Conservation (phyloP, 257 asterid species). For the Plectranthus barbatus region DNA sequence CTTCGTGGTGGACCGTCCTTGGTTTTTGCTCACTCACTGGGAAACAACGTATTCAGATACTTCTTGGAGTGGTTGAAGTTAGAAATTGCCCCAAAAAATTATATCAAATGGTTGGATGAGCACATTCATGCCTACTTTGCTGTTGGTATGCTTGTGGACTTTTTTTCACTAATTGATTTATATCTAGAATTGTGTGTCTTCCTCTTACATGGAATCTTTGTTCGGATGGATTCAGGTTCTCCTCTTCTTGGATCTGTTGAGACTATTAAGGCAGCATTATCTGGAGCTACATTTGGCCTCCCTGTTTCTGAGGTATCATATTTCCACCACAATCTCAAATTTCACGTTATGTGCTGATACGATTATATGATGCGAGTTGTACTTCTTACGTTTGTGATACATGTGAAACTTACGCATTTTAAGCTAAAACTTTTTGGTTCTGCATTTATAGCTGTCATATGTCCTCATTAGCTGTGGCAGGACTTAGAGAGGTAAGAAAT, state of each 20-base stretch:
- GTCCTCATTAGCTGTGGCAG: conserved; percentile 4
- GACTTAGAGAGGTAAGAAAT: conserved; percentile 5
- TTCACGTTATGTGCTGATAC: conserved; percentile 2
- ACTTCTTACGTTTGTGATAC: not conserved
- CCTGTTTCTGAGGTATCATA: conserved; percentile 85
- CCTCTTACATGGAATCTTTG: conserved; percentile 15
- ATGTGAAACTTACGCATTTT: not conserved
- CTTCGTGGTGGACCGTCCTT: conserved; percentile 95
- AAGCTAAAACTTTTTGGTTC: conserved; percentile 5
- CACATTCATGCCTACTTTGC: conserved; percentile 99
- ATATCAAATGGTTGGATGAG: conserved; percentile 77
- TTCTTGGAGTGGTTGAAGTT: conserved; percentile 97
- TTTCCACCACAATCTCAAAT: conserved; percentile 12
- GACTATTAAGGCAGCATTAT: conserved; percentile 71
- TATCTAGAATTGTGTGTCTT: conserved; percentile 2
- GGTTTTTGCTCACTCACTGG: conserved; percentile 95
- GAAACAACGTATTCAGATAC: conserved; percentile 97
- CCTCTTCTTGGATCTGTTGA: conserved; percentile 93
- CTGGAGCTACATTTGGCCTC: conserved; percentile 84
- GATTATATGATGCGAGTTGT: conserved; percentile 7
- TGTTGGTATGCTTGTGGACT: conserved; percentile 64
- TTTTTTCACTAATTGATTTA: conserved; percentile 10
- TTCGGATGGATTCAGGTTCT: conserved; percentile 54
- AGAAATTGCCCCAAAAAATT: conserved; percentile 90
- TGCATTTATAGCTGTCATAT: not conserved